Base-by-base conservation (phyloP, 2,329 filamentous ascomycete species). In the Geosmithia morbida region DNA sequence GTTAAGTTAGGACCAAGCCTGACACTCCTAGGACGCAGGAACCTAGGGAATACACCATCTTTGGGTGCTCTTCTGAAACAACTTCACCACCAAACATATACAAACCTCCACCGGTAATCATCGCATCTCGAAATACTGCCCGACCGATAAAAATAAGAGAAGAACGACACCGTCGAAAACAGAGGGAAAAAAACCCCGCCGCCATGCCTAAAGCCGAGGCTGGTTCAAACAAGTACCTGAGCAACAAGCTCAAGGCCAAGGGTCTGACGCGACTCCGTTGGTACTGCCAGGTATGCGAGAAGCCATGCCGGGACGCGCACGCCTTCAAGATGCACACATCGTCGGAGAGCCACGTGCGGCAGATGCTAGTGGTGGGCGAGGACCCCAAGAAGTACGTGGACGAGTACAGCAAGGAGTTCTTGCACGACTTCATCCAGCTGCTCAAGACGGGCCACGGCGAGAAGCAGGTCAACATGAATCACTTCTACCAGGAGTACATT, bases 401-500 rank as follows among this genome's bases (percentile, higher is more conserved):
- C 59, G 77, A 89, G 43, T 98, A 80, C 69, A 86, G 78, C 62
- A 77, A 77, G 51, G 78, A 94, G 54, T 98, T 98, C 62, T 68
- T 84, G 52, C 75, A 75, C 49, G 86, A 94, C 59, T 95, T 95
- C 56, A 52, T 94, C 1, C 71, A 79, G 49, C 70, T 92, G 2
- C 71, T 98, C 7, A 76, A 79, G 49, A 95, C 89, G 0, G 78
- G 82, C 0, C 92, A 98, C 57, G 87, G 88, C 52, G 88, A 95
- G 65, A 98, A 98, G 64, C 77, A 80, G 56, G 81, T 97, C 1
- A 77, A 89, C 33, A 78, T 89, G 46, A 98, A 98, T 59, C 81
- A 86, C 51, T 97, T 97, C 62, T 98, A 98, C 65, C 87, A 97
- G 61, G 83, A 89, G 37, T 92, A 94, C 57, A 96, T 97, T 55